These are phyloP conservation scores for Hyaloscypha finlandica DNA, from an alignment of 495 filamentous ascomycete genomes.

Conservation along the genomic window DNA sequence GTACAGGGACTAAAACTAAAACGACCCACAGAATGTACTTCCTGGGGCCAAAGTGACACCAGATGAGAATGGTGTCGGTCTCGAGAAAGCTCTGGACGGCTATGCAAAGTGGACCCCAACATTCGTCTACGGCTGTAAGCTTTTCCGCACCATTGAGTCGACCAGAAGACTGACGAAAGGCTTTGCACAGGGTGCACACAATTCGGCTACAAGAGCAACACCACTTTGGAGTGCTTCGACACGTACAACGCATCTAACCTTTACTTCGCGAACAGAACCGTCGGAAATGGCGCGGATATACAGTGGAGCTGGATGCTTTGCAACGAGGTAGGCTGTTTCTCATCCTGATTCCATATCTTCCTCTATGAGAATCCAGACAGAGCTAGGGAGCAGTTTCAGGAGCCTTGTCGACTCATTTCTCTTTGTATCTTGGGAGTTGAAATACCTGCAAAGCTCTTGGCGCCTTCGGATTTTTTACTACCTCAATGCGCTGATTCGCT, in stretches of 20 bases:
- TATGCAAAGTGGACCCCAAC: slow-evolving; percentile 54
- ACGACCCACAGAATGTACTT: slow-evolving; percentile 34
- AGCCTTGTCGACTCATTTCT: background rate
- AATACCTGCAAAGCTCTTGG: background rate
- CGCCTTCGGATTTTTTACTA: background rate
- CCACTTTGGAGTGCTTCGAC: slow-evolving; percentile 57
- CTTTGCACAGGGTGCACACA: background rate
- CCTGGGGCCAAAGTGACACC: slow-evolving; percentile 37
- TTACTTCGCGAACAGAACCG: slow-evolving; percentile 55
- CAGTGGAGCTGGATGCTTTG: slow-evolving; percentile 68
- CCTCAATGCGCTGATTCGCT: background rate
- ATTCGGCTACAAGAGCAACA: slow-evolving; percentile 45
- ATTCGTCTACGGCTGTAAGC: slow-evolving; percentile 52
- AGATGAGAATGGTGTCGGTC: slow-evolving; percentile 50
- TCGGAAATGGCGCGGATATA: slow-evolving; percentile 52
- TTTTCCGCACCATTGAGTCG: background rate
- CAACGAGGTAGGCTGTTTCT: slow-evolving; percentile 46
- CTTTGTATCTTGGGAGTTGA: background rate
- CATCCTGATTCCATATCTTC: background rate
- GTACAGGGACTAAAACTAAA: background rate
- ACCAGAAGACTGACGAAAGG: background rate
- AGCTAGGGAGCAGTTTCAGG: background rate
- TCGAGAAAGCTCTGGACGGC: slow-evolving; percentile 53
- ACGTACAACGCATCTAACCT: slow-evolving; percentile 57
- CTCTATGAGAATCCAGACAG: background rate